These are phyloP conservation scores for Fusarium albosuccineum DNA, from an alignment of 2,329 filamentous ascomycete genomes.

Conservation along the genomic window DNA sequence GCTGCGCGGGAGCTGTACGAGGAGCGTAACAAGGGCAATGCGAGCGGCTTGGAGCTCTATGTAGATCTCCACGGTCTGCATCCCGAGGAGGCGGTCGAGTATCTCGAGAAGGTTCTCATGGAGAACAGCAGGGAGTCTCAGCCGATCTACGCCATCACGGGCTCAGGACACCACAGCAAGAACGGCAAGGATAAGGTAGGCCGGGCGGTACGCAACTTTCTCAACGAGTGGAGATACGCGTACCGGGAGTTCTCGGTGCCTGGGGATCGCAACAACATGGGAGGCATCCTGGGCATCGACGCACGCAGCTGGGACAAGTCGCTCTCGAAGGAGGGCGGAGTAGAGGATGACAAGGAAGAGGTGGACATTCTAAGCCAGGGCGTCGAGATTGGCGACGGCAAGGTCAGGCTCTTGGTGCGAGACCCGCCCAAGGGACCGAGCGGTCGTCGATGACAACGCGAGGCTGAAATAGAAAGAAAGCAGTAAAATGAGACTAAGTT, in stretches of 20 bases:
- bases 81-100: slow-evolving; percentile 95
- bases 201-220: slow-evolving; percentile 88
- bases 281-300: slow-evolving; percentile 80
- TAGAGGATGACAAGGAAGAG: slow-evolving; percentile 58
- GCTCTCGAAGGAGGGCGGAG: slow-evolving; percentile 61
- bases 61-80: slow-evolving; percentile 99
- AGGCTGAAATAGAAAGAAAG: slow-evolving; percentile 47
- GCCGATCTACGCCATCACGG: slow-evolving; percentile 95
- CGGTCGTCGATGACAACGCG: slow-evolving; percentile 56
- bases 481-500: slow-evolving; percentile 47
- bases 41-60: slow-evolving; percentile 79
- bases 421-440: slow-evolving; percentile 71
- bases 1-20: slow-evolving; percentile 93
- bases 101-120: slow-evolving; percentile 87
- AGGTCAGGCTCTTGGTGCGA: slow-evolving; percentile 73
- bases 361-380: slow-evolving; percentile 73
- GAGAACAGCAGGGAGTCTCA: slow-evolving; percentile 81
- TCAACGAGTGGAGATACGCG: slow-evolving; percentile 96
- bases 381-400: slow-evolving; percentile 76
- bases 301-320: slow-evolving; percentile 76
- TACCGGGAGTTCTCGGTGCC: slow-evolving; percentile 97
- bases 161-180: slow-evolving; percentile 97
- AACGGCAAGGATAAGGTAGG: slow-evolving; percentile 99
- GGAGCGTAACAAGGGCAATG: slow-evolving; percentile 83
- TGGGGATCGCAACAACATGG: slow-evolving; percentile 86